A percentile compares a stretch with the other conserved stretches of the same genome.
These are phyloP conservation scores for Solanum pimpinellifolium DNA, from an alignment of 257 asterid species.

Conservation along the genomic window DNA sequence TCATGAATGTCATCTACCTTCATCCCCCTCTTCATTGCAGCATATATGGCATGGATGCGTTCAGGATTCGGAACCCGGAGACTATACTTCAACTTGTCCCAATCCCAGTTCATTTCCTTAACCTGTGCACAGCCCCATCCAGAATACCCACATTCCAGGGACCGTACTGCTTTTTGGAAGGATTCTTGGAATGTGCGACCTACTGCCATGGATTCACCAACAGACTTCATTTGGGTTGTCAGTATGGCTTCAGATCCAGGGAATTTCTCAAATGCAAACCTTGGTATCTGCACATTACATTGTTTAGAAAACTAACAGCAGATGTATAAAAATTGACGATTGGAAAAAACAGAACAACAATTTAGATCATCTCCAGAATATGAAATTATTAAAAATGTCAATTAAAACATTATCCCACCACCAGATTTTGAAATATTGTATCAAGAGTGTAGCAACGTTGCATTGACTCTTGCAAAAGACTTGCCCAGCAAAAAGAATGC, in stretches of 20 bases:
- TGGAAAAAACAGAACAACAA: neutral
- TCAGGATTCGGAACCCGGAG: constrained; percentile 89
- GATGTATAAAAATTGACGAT: neutral
- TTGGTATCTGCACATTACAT: constrained; percentile 50
- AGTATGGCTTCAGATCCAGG: constrained; percentile 96
- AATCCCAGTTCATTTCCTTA: constrained; percentile 87
- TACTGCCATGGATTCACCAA: constrained; percentile 98
- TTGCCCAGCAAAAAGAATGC: neutral
- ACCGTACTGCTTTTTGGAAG: constrained; percentile 87
- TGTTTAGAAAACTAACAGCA: neutral
- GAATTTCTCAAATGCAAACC: constrained; percentile 95
- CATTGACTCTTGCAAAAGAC: neutral
- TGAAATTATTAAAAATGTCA: neutral
- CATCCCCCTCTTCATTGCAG: constrained; percentile 95
- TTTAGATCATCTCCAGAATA: neutral
- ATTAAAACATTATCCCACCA: neutral
- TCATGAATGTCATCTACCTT: constrained; percentile 76
- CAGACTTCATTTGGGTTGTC: constrained; percentile 98
- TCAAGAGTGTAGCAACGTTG: neutral
- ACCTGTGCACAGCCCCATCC: constrained; percentile 92
- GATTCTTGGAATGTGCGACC: constrained; percentile 98
- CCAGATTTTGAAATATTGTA: neutral
- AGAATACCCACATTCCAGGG: constrained; percentile 69
- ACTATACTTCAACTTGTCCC: constrained; percentile 67
- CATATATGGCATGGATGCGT: constrained; percentile 82